A percentile compares a stretch with the other conserved stretches of the same genome.
Evolutionary conservation across 164 flowering plant genomes (phyloP).

Genomic region (Aristolochia contorta): DNA sequence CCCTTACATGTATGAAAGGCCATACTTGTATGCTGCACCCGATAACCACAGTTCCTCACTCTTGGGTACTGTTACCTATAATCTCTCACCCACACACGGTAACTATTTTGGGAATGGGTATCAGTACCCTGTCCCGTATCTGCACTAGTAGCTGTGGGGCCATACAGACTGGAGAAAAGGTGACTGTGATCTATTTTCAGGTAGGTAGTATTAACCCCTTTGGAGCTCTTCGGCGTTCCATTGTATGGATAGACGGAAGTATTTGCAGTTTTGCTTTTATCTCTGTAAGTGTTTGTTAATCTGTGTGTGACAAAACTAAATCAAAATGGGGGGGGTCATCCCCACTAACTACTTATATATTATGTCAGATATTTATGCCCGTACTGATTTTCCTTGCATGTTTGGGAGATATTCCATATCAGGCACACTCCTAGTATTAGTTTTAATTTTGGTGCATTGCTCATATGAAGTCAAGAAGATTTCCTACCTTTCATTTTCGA

Average conservation of each 20-base stretch:
- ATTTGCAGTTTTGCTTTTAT: neutral
- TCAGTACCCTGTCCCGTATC: conserved; percentile 75
- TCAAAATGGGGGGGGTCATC: too few species aligned
- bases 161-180: conserved; percentile 13
- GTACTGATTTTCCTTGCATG: too few species aligned
- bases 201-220: conserved; percentile 23
- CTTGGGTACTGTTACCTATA: conserved; percentile 52
- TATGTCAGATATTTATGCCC: too few species aligned
- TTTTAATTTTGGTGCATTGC: too few species aligned
- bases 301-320: too few species aligned
- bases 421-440: too few species aligned
- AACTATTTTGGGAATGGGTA: conserved; percentile 77
- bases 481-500: too few species aligned
- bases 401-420: too few species aligned
- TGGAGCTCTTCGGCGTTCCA: conserved; percentile 5
- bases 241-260: neutral
- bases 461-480: too few species aligned
- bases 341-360: too few species aligned
- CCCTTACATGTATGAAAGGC: conserved; percentile 62
- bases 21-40: conserved; percentile 43
- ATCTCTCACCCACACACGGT: conserved; percentile 53
- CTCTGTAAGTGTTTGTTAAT: neutral
- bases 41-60: conserved; percentile 50
- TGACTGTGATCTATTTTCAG: neutral
- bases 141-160: conserved; percentile 43